Base-by-base conservation (phyloP, 2,329 filamentous ascomycete species). In the Sphaerulina populicola region DNA sequence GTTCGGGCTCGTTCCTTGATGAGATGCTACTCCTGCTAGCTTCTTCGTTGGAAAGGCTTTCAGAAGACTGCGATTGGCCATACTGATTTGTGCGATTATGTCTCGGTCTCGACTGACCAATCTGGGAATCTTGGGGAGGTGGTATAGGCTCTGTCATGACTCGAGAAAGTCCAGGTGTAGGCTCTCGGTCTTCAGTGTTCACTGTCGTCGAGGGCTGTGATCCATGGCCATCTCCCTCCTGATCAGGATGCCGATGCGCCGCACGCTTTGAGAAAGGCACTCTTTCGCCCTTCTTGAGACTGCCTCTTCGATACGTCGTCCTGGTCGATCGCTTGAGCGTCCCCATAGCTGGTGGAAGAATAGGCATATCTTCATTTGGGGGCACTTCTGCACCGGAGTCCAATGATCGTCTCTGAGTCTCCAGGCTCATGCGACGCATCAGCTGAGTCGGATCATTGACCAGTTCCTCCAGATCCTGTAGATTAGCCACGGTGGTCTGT, bases 281-380 rank as follows among this genome's bases (percentile, higher is more conserved):
- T 48, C 86, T 79, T 54, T 93, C 86, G 21, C 86, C 85, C 58
- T 83, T 87, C 45, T 86, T 83, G 56, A 95, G 69, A 71, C 90
- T 96, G 31, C 90, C 90, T 52, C 87, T 88, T 62, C 90, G 77
- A 68, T 97, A 97, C 23, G 87, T 91, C 4, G 93, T 98, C 49
- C 88, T 80, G 15, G 89, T 98, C 10, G 93, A 96, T 55, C 93
- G 81, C 60, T 93, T 85, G 44, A 98, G 72, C 30, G 88, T 82
- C 3, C 88, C 88, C 72, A 50, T 78, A 82, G 51, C 85, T 6
- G 51, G 79, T 1, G 89, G 86, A 38, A 97, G 72, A 57, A 97
- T 95, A 6, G 90, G 89, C 72, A 86, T 83, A 65, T 97, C 91
- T 37, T 88, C 86, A 12, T 61, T 50, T 6, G 66, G 63, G 9